Evolutionary conservation across 805 yeast genomes (phyloP), one percentile per base, ranked within the genome.

Genomic region (Candida ipomoeae): DNA sequence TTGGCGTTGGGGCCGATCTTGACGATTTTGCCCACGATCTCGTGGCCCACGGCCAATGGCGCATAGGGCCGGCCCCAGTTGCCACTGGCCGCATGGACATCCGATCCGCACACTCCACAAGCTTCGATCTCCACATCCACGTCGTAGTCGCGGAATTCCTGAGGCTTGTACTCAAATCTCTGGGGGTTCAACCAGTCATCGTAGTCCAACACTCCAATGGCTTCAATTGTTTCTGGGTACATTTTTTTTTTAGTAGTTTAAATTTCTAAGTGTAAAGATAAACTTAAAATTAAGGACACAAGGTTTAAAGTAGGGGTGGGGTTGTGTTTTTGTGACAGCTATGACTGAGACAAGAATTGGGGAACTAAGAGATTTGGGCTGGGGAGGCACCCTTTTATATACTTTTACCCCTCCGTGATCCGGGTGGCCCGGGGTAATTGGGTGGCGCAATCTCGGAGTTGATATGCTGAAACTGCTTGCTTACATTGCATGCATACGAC

Each of bases 31-130:
- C 62, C 62, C 3, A 59, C 52, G 36, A 65, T 58, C 50, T 65
- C 69, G 47, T 65, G 69, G 26, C 69, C 69, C 10, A 63, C 66
- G 15, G 65, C 64, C 18, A 54, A 41, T 4, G 62, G 62, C 5
- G 48, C 44, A 32, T 50, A 53, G 5, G 56, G 58, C 8, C 65
- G 57, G 46, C 69, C 75, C 87, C 87, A 83, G 33, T 75, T 78
- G 21, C 78, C 83, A 49, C 67, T 65, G 39, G 73, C 70, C 29
- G 78, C 68, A 61, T 82, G 86, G 49, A 76, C 68, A 57, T 83
- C 87, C 23, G 81, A 72, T 34, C 84, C 85, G 65, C 88, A 83
- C n/a, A 83, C 53, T 33, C 60, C 60, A 33, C 60, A 56, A 1
- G 54, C 55, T 34, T 51, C 51, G 45, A 56, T 51, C 31, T 56